Evolutionary conservation across 495 filamentous ascomycete species (phyloP).

Genomic region (Lophium mytilinum): DNA sequence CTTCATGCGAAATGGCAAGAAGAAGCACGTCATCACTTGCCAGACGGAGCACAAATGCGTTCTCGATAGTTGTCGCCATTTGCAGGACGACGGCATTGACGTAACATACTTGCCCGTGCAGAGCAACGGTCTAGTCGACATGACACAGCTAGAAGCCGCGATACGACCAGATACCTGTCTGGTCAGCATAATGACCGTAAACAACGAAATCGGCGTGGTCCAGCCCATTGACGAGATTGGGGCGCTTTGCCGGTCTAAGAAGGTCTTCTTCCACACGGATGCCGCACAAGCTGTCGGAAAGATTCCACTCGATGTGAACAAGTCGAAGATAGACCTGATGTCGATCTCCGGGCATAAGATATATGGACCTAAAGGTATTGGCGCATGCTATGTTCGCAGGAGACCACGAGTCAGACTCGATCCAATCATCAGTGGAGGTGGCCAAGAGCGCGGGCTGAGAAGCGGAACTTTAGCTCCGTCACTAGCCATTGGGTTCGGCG

Average conservation of each 20-base stretch:
- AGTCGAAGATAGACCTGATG: slow-evolving; percentile 96
- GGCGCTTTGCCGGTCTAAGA: slow-evolving; percentile 79
- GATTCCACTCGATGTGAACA: slow-evolving; percentile 92
- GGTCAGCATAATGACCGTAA: slow-evolving; percentile 97
- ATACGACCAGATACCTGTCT: slow-evolving; percentile 85
- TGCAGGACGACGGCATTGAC: slow-evolving; percentile 94
- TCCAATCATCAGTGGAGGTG: slow-evolving; percentile 91
- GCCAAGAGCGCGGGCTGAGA: slow-evolving; percentile 87
- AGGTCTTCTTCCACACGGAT: slow-evolving; percentile 99
- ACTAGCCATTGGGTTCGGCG: slow-evolving; percentile 84
- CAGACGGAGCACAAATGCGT: slow-evolving; percentile 99
- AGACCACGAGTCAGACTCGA: slow-evolving; percentile 89
- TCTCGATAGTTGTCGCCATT: slow-evolving; percentile 88
- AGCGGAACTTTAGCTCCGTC: slow-evolving; percentile 90
- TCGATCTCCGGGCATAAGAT: slow-evolving; percentile 99
- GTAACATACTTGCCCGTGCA: slow-evolving; percentile 92
- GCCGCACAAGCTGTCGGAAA: slow-evolving; percentile 94
- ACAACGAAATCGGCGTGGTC: slow-evolving; percentile 98
- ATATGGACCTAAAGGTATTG: slow-evolving; percentile 95
- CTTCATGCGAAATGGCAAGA: slow-evolving; percentile 85
- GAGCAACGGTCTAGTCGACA: slow-evolving; percentile 69
- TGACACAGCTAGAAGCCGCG: slow-evolving; percentile 80
- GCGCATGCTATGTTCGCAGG: slow-evolving; percentile 89
- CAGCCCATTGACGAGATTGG: slow-evolving; percentile 93
- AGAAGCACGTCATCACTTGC: slow-evolving; percentile 94